Conservation (phyloP, 2,329 filamentous ascomycete species). For the Xylaria sp. region DNA sequence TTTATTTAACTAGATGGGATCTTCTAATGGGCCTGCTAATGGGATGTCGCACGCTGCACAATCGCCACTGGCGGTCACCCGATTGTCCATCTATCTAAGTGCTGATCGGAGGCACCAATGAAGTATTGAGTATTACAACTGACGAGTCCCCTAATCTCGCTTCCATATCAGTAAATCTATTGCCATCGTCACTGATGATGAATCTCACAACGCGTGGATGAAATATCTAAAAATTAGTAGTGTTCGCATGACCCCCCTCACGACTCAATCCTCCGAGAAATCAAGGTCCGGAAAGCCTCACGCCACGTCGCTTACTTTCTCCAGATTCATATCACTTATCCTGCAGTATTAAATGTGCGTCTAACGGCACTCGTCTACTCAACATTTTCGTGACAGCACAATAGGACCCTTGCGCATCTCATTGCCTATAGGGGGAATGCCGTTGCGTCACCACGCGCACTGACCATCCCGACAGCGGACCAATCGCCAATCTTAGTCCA, state of each 20-base stretch:
- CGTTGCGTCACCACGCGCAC: slow-evolving; percentile 16
- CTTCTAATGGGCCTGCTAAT: too few relatives aligned
- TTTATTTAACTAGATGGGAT: background rate
- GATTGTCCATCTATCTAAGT: background rate
- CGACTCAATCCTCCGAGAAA: background rate
- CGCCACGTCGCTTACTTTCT: background rate
- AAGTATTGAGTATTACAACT: background rate
- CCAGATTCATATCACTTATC: background rate
- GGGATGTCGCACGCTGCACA: background rate
- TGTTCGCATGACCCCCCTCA: background rate
- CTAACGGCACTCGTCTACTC: background rate
- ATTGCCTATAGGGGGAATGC: slow-evolving; percentile 14
- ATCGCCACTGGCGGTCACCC: slow-evolving; percentile 8
- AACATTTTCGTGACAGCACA: background rate
- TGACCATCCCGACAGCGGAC: background rate
- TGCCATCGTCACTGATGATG: slow-evolving; percentile 1
- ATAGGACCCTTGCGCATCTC: background rate
- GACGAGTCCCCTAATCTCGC: background rate
- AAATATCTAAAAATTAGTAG: background rate
- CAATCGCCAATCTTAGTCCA: slow-evolving; percentile 2
- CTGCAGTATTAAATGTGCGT: background rate
- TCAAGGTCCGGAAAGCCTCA: background rate
- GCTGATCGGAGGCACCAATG: slow-evolving; percentile 1
- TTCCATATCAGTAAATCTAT: background rate
- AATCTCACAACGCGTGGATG: background rate